Base-by-base conservation (phyloP, 805 yeast genomes). In the Babjeviella inositovora region DNA sequence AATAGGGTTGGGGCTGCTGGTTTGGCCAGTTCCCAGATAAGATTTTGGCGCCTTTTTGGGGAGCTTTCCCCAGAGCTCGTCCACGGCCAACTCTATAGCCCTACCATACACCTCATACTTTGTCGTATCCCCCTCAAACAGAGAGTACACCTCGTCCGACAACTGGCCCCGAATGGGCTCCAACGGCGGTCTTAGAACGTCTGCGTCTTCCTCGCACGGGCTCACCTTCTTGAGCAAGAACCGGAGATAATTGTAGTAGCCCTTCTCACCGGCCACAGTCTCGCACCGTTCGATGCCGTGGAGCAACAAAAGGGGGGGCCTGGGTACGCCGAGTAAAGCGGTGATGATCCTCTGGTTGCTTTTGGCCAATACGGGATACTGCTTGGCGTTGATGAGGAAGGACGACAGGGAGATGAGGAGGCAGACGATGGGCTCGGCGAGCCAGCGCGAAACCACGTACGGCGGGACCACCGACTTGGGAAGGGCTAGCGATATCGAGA, bases 401-500 rank as follows among this genome's bases (percentile, higher is more conserved):
- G 65, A 50, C 3, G 69, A 52, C 3, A 67, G 57, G 1, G 79
- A 63, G 4, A 74, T 36, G 20, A 73, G 39, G 11, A 72, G 47
- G 38, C 67, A 61, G 5, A 64, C 53, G 1, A 75, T 61, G 0
- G 82, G 82, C 41, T 75, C 85, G 13, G 73, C 52, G 26, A 66
- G 42, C 85, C 85, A 75, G 26, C 82, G 47, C 13, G 62, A 54
- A 3, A 67, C 35, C 3, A 71, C 66, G 25, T 40, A 38, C 4
- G 47, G 47, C 2, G 75, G 73, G 1, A 65, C 58, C 23, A 53
- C 53, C 17, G 55, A 54, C 27, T 70, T 70, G 15, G 93, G 85
- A 12, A 84, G 60, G 17, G 74, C 90, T 17, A 77, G 50, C 4
- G 81, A 79, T 25, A 82, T 70, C n/a, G 80, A 70, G 24, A 75